phyloP scores from a whole-genome alignment of 768 basidiomycete species.

The Collybiopsis luxurians region DNA sequence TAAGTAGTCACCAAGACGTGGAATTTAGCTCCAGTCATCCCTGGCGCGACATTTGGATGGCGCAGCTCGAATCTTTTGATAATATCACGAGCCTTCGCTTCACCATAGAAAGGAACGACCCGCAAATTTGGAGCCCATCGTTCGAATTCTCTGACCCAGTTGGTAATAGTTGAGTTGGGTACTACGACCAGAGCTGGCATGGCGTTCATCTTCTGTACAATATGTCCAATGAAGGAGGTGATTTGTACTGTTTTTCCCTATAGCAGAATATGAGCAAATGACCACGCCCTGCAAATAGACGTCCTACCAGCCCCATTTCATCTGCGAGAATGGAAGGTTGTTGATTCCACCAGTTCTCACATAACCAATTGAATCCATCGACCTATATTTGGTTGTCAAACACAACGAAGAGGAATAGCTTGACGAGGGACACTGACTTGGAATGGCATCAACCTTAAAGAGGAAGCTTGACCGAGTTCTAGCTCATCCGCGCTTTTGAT shows the following conservation, averaged over 20 bases:
- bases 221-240: slow-evolving; percentile 74
- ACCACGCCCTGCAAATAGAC: not conserved
- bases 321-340: slow-evolving; percentile 92
- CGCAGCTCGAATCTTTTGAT: slow-evolving; percentile 81
- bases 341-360: slow-evolving; percentile 83
- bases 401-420: not conserved
- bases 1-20: slow-evolving; percentile 95
- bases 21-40: slow-evolving; percentile 58
- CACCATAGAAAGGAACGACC: slow-evolving; percentile 89
- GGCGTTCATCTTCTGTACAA: slow-evolving; percentile 52
- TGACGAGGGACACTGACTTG: slow-evolving; percentile 49
- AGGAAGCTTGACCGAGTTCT: slow-evolving; percentile 60
- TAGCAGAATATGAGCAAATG: slow-evolving; percentile 5
- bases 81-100: slow-evolving; percentile 73
- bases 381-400: slow-evolving; percentile 37
- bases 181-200: slow-evolving; percentile 89
- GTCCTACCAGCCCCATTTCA: slow-evolving; percentile 88
- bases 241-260: slow-evolving; percentile 94
- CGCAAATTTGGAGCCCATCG: slow-evolving; percentile 71
- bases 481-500: slow-evolving; percentile 56
- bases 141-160: slow-evolving; percentile 94
- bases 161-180: slow-evolving; percentile 94
- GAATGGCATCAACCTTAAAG: slow-evolving; percentile 80
- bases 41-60: slow-evolving; percentile 43
- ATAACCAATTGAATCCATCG: slow-evolving; percentile 83